Evolutionary conservation across 306 rosid species (phyloP).

Genomic region (Senna tora): DNA sequence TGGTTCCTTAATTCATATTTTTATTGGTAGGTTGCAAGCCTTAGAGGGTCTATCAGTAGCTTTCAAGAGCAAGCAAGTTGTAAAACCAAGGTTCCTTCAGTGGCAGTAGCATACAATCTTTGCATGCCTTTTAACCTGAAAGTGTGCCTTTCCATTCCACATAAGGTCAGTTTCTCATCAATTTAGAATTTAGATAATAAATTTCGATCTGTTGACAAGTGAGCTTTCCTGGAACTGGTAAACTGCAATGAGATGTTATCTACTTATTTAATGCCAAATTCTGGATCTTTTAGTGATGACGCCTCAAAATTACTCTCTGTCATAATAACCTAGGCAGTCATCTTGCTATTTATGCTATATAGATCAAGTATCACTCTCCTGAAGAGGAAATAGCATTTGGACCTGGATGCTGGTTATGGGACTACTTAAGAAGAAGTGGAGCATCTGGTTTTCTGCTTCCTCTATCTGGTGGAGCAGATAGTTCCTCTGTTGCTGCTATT

Average conservation of each 20-base stretch:
- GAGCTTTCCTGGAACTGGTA: constrained; percentile 19
- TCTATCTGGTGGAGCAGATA: constrained; percentile 99
- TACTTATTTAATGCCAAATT: constrained; percentile 7
- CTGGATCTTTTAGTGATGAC: constrained; percentile 1
- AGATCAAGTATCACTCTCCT: constrained; percentile 87
- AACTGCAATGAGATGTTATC: constrained; percentile 10
- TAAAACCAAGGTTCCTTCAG: constrained; percentile 77
- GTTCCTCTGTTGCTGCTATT: constrained; percentile 95
- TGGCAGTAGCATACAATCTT: constrained; percentile 63
- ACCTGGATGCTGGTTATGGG: constrained; percentile 99
- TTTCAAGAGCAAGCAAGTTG: constrained; percentile 99
- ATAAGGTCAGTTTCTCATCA: constrained; percentile 58
- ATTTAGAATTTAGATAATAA: constrained; percentile 31
- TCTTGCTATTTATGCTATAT: constrained; percentile 32
- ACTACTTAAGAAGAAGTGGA: constrained; percentile 94
- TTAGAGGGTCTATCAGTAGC: constrained; percentile 94
- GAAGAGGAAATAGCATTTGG: constrained; percentile 99
- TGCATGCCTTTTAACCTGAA: constrained; percentile 79
- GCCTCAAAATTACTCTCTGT: constrained; percentile 21
- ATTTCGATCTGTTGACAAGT: constrained; percentile 28
- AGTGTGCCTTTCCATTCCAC: constrained; percentile 70
- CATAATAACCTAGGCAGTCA: constrained; percentile 25
- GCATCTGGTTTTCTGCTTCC: constrained; percentile 99
- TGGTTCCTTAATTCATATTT: constrained; percentile 24
- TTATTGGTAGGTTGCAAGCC: constrained; percentile 82